Percentiles rank a stretch among this genome's conserved stretches.
Conservation (phyloP, 176 grass and related monocot species). For the Themeda triandra region DNA sequence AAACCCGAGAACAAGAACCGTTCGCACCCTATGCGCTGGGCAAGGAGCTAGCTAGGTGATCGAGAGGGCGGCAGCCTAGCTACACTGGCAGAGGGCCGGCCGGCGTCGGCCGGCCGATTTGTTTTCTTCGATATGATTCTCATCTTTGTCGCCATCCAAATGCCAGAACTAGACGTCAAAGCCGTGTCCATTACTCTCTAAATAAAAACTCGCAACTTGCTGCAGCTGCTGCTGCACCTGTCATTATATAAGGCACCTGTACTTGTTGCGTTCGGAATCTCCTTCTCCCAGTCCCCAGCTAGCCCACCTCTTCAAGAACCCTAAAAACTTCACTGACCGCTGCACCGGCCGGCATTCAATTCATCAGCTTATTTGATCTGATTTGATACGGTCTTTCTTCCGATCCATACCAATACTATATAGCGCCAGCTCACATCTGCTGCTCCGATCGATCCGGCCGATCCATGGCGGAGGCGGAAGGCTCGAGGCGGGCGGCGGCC, state of each 20-base stretch:
- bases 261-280: slow-evolving; percentile 2
- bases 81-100: slow-evolving; percentile 4
- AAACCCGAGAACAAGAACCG: slow-evolving; percentile 7
- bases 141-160: background rate
- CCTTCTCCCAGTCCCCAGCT: background rate
- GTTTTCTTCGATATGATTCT: background rate
- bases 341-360: background rate
- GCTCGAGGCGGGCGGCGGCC: slow-evolving; percentile 20
- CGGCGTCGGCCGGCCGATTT: slow-evolving; percentile 41
- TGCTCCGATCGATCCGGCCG: background rate
- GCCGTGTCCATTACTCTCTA: slow-evolving; percentile 20
- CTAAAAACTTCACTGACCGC: background rate
- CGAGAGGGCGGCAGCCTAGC: background rate
- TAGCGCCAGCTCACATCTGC: background rate
- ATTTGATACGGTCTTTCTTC: background rate
- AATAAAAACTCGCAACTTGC: background rate
- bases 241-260: slow-evolving; percentile 36
- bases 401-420: background rate
- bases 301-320: background rate
- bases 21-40: background rate
- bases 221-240: background rate
- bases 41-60: no score
- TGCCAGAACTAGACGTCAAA: slow-evolving; percentile 35
- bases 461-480: slow-evolving; percentile 33
- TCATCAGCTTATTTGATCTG: background rate